These are phyloP conservation scores for Lojkania enalia DNA, from an alignment of 2,329 filamentous ascomycete genomes.

Conservation along the genomic window DNA sequence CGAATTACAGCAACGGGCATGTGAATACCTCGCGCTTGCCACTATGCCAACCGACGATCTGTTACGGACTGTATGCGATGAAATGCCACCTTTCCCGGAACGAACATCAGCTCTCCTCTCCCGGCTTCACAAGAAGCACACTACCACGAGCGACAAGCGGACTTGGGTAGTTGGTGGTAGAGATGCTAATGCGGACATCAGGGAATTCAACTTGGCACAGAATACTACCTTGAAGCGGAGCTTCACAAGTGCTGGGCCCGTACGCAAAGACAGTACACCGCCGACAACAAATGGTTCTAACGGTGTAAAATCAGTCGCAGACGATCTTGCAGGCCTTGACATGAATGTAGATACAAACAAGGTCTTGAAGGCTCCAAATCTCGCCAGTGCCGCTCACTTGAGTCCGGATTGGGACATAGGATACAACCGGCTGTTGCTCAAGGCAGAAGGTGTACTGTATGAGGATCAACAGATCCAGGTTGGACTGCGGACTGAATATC, in stretches of 20 bases:
- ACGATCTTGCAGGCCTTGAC: slow-evolving; percentile 76
- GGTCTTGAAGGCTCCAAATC: slow-evolving; percentile 71
- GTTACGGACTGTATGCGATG: slow-evolving; percentile 89
- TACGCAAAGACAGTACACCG: slow-evolving; percentile 35
- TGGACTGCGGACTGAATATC: slow-evolving; percentile 89
- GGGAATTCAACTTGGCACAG: slow-evolving; percentile 76
- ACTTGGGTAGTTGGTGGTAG: slow-evolving; percentile 99
- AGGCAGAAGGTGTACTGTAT: slow-evolving; percentile 84
- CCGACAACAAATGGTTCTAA: slow-evolving; percentile 45
- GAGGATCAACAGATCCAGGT: slow-evolving; percentile 94
- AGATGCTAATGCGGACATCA: slow-evolving; percentile 81
- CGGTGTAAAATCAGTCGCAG: slow-evolving; percentile 56
- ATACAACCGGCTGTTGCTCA: slow-evolving; percentile 79
- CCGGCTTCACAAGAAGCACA: slow-evolving; percentile 90
- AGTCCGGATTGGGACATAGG: slow-evolving; percentile 94
- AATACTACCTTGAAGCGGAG: slow-evolving; percentile 82
- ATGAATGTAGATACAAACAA: slow-evolving; percentile 65
- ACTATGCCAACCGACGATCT: slow-evolving; percentile 87
- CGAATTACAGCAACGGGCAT: slow-evolving; percentile 93
- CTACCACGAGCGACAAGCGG: slow-evolving; percentile 87
- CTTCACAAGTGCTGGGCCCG: slow-evolving; percentile 64
- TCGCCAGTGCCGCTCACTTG: slow-evolving; percentile 88
- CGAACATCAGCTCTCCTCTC: slow-evolving; percentile 89
- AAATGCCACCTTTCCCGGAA: slow-evolving; percentile 98
- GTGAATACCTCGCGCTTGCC: slow-evolving; percentile 87